These are phyloP conservation scores for Fusarium siculi DNA, from an alignment of 2,329 filamentous ascomycete genomes.

Conservation along the genomic window DNA sequence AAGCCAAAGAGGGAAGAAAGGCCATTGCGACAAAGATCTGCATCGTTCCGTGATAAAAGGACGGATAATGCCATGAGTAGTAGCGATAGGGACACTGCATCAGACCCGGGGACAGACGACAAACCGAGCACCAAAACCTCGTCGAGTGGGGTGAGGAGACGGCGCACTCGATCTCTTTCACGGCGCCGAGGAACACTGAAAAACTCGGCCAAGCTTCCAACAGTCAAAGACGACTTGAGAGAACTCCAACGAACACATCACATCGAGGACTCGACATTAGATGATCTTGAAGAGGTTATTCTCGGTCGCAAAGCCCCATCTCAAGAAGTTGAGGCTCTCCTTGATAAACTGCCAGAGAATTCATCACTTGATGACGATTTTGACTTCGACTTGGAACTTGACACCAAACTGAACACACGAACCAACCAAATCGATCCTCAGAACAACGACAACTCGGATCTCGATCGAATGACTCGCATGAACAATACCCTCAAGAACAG, in stretches of 20 bases:
- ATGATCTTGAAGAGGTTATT: constrained; percentile 65
- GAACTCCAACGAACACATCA: constrained; percentile 64
- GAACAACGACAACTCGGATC: constrained; percentile 49
- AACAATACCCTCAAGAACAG: constrained; percentile 63
- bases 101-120: constrained; percentile 47
- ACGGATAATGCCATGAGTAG: constrained; percentile 35
- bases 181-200: constrained; percentile 58
- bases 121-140: constrained; percentile 36
- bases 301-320: constrained; percentile 49
- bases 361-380: constrained; percentile 37
- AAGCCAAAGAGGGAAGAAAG: constrained; percentile 29
- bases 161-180: constrained; percentile 54
- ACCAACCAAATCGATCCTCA: constrained; percentile 37
- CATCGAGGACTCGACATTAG: constrained; percentile 69
- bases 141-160: constrained; percentile 41
- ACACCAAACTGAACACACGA: constrained; percentile 41
- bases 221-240: constrained; percentile 65
- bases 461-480: constrained; percentile 61
- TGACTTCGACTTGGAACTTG: constrained; percentile 42
- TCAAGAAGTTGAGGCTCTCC: constrained; percentile 39
- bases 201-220: constrained; percentile 65
- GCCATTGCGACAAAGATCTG: constrained; percentile 25
- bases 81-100: constrained; percentile 46
- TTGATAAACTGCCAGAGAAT: constrained; percentile 42
- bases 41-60: constrained; percentile 42